phyloP scores from a whole-genome alignment of 2,329 filamentous ascomycete species.

The Juglanconis juglandina region DNA sequence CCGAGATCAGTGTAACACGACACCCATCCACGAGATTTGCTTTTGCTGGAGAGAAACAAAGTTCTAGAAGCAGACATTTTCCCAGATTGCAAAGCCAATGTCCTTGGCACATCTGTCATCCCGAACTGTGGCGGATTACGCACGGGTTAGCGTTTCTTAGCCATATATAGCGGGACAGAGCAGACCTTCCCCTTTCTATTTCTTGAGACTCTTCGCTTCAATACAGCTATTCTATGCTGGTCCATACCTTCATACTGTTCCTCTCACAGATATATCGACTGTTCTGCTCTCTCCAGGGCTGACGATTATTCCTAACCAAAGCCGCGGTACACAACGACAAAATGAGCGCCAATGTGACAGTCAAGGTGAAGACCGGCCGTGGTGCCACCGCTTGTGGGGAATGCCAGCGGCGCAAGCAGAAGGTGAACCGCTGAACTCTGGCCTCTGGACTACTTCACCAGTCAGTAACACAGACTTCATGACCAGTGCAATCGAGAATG shows the following conservation, averaged over 20 bases:
- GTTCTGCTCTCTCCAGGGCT: too few relatives aligned
- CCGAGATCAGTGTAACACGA: not conserved
- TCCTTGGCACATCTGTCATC: not conserved
- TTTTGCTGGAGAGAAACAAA: not conserved
- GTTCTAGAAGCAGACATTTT: not conserved
- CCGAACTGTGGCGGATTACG: too few relatives aligned
- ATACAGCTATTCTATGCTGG: too few relatives aligned
- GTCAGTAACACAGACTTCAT: too few relatives aligned
- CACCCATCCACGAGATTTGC: not conserved
- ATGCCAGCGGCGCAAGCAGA: slow-evolving; percentile 48
- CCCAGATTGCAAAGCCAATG: too few relatives aligned
- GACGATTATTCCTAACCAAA: too few relatives aligned
- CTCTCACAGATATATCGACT: too few relatives aligned
- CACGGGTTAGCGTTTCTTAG: too few relatives aligned
- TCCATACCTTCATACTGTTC: too few relatives aligned
- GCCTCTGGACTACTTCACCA: not conserved
- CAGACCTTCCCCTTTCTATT: not conserved
- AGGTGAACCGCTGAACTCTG: slow-evolving; percentile 26
- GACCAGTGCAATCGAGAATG: slow-evolving; percentile 42
- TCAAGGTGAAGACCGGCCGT: not conserved
- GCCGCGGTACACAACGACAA: not conserved
- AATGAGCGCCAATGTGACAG: not conserved
- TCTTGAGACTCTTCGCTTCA: too few relatives aligned
- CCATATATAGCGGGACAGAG: too few relatives aligned
- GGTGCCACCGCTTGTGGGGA: slow-evolving; percentile 37